A percentile compares a stretch with the other conserved stretches of the same genome.
These are phyloP conservation scores for Eucalyptus cloeziana DNA, from an alignment of 345 rosid genomes.

Conservation along the genomic window DNA sequence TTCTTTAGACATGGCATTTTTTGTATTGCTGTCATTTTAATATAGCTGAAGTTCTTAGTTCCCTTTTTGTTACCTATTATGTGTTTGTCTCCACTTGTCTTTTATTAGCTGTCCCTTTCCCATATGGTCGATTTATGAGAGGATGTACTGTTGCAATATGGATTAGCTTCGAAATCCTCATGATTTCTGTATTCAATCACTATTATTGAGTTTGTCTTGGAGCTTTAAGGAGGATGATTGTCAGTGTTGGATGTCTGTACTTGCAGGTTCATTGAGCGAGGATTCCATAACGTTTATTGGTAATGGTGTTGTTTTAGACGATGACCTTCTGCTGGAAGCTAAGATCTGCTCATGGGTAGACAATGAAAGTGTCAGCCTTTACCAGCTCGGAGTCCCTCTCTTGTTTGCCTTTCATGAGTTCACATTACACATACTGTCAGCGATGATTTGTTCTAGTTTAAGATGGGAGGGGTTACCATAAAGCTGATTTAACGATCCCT, in stretches of 20 bases:
- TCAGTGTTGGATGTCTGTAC: not conserved
- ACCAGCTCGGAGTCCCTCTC: not conserved
- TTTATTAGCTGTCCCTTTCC: not conserved
- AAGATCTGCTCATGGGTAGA: not conserved
- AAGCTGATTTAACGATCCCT: not conserved
- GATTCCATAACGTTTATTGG: not conserved
- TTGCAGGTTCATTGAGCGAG: not conserved
- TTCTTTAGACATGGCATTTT: not conserved
- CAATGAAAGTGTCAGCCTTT: not conserved
- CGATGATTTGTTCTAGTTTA: not conserved
- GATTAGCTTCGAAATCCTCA: not conserved
- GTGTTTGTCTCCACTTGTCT: not conserved
- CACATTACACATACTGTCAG: not conserved
- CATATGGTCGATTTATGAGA: not conserved
- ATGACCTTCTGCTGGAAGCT: not conserved
- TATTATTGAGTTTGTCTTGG: not conserved
- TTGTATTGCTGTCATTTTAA: not conserved
- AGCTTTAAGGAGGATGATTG: not conserved
- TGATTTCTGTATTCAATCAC: not conserved
- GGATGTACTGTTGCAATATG: not conserved
- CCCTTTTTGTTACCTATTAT: not conserved
- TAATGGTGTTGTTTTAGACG: not conserved
- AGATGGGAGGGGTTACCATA: not conserved
- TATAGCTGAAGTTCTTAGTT: not conserved
- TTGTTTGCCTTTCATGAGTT: not conserved